Percentiles rank a stretch among this genome's conserved stretches.
phyloP scores from a whole-genome alignment of 2,329 filamentous ascomycete species.

The Diplodia corticola region DNA sequence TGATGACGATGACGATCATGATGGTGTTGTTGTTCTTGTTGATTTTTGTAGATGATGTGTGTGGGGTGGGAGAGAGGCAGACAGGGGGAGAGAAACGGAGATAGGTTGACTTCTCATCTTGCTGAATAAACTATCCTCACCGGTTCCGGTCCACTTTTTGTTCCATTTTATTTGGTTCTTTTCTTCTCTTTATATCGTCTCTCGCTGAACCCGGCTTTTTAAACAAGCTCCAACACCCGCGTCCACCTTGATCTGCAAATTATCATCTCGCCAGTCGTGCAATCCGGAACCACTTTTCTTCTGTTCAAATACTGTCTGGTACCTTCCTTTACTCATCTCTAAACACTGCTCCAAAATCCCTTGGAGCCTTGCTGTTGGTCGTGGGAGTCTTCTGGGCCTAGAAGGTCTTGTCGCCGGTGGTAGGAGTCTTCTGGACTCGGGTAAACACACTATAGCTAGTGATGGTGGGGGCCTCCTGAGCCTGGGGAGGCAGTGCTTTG shows the following conservation, averaged over 20 bases:
- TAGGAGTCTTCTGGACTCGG: neutral
- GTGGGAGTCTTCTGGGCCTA: neutral
- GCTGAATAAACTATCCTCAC: neutral
- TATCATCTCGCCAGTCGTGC: neutral
- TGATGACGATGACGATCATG: neutral
- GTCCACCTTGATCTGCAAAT: neutral
- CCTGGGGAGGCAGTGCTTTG: neutral
- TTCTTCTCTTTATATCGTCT: neutral
- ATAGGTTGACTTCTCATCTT: neutral
- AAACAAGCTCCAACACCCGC: neutral
- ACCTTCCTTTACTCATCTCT: neutral
- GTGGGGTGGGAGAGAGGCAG: too few species aligned
- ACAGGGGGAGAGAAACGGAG: too few species aligned
- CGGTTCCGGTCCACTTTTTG: neutral
- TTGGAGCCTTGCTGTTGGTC: neutral
- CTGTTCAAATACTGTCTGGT: neutral
- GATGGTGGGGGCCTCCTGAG: neutral
- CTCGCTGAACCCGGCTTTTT: neutral
- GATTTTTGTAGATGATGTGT: too few species aligned
- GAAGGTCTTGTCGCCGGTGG: neutral
- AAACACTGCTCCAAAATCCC: neutral
- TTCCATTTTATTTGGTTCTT: neutral
- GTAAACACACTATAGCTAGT: neutral
- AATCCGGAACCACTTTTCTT: neutral
- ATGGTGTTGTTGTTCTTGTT: too few species aligned